Conservation (phyloP, 2,329 filamentous ascomycete species). For the Paramyrothecium roridum region DNA sequence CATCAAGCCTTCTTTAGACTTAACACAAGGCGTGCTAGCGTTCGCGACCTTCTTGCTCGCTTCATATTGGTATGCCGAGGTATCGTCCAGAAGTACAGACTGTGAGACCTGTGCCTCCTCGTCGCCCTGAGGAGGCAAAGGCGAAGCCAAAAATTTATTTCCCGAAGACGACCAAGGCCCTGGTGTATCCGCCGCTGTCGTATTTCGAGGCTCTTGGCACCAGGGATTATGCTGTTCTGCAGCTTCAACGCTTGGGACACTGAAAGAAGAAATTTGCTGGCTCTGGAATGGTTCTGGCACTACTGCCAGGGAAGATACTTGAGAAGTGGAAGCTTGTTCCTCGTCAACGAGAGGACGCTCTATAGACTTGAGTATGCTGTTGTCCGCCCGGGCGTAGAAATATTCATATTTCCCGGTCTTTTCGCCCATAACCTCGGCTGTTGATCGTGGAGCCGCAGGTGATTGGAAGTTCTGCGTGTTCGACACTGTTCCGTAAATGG, state of each 20-base stretch:
- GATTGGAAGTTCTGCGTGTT: not conserved
- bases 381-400: conserved; percentile 36
- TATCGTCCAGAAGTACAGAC: conserved; percentile 15
- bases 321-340: not conserved
- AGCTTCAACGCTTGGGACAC: not conserved
- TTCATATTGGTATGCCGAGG: conserved; percentile 25
- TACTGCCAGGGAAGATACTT: too few relatives aligned
- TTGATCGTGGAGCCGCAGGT: not conserved
- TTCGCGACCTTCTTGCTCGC: conserved; percentile 18
- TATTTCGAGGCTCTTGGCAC: not conserved
- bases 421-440: conserved; percentile 26
- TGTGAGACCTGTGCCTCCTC: not conserved
- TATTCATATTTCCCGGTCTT: conserved; percentile 34
- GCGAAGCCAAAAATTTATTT: conserved; percentile 26
- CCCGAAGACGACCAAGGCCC: conserved; percentile 24
- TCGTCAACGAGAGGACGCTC: too few relatives aligned
- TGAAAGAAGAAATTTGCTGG: too few relatives aligned
- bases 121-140: conserved; percentile 3
- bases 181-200: not conserved
- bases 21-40: not conserved
- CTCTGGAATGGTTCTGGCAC: not conserved
- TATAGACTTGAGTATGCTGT: conserved; percentile 15
- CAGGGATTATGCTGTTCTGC: not conserved
- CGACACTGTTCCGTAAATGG: conserved; percentile 12
- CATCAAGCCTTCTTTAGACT: conserved; percentile 3